Evolutionary conservation across 495 filamentous ascomycete genomes (phyloP), one percentile per base, ranked within the genome.

Genomic region (Cercophora sp.): DNA sequence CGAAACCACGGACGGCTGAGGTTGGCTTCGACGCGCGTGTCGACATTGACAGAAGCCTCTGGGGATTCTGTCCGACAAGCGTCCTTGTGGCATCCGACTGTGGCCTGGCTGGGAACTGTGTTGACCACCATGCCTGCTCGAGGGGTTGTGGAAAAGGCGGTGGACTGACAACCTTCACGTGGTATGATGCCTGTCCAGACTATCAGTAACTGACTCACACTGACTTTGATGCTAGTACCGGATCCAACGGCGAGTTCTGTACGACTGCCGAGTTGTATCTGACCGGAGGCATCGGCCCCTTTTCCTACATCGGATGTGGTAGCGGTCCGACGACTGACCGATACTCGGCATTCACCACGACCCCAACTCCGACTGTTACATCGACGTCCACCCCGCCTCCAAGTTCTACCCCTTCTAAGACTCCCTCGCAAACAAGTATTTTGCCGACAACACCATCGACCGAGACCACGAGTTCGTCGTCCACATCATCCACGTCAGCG

Each of bases 231-330:
- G n/a, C 0, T 16, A 60, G 61, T 39, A 45, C 55, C 37, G 37
- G 39, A 1, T 19, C 56, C 18, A 31, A 23, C 6, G 49, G 25
- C 8, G 44, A 52, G 8, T 62, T 55, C 26, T 64, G 61, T 34
- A 56, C 59, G 3, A 64, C 56, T 2, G 61, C 48, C 4, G 43
- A 56, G 32, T 39, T 64, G n/a, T 54, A 40, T 6, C 44, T 61
- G n/a, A 18, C 54, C 20, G 41, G 43, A 43, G 41, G 52, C 47
- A 25, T 43, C 41, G 44, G 48, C 2, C 45, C 51, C 3, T 58
- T 53, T 35, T 50, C 44, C 8, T 53, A 60, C 46, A 51, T 63
- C n/a, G 60, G 46, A 3, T 63, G 58, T 19, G 60, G 43, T 13
- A 20, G 25, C 4, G 23, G 8, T 10, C 39, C 57, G 15, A 57